Conservation (phyloP, 2,329 filamentous ascomycete genomes). For the Mycosphaerella arachidis region DNA sequence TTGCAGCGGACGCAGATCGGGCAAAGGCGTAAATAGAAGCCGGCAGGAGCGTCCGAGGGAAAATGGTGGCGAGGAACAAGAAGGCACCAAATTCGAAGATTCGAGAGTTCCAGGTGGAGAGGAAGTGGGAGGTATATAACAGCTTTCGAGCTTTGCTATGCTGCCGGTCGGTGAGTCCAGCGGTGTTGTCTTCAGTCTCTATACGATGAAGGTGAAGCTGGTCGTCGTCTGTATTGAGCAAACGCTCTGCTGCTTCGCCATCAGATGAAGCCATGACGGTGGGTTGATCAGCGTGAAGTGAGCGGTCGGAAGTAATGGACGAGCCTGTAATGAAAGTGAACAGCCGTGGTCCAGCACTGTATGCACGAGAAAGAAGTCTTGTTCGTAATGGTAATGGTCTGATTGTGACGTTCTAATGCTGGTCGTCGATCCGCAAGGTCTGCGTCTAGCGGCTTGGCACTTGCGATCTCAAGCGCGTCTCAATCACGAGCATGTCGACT, state of each 20-base stretch:
- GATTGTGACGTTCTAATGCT: not conserved
- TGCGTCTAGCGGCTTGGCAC: not conserved
- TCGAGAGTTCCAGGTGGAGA: slow-evolving; percentile 48
- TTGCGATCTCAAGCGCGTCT: not conserved
- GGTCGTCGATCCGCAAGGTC: not conserved
- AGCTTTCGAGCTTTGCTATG: slow-evolving; percentile 5
- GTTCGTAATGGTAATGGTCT: not conserved
- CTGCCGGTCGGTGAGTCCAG: not conserved
- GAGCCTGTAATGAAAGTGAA: not conserved
- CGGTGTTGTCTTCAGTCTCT: not conserved
- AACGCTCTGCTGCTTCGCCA: not conserved
- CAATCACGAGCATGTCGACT: not conserved
- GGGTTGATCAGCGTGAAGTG: not conserved
- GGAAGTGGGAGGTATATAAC: slow-evolving; percentile 45
- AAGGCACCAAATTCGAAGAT: slow-evolving; percentile 49
- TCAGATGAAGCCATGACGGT: not conserved
- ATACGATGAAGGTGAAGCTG: not conserved
- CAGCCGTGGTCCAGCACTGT: not conserved
- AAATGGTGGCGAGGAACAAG: slow-evolving; percentile 45
- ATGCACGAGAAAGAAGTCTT: not conserved
- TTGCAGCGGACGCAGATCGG: slow-evolving; percentile 54
- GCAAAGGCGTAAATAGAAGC: slow-evolving; percentile 65
- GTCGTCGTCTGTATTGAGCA: not conserved
- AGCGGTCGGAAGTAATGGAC: not conserved
- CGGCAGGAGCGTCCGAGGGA: slow-evolving; percentile 56